A percentile compares a stretch with the other conserved stretches of the same genome.
Conservation (phyloP, 352 stramenopile genomes). For the Phytophthora kernoviae region DNA sequence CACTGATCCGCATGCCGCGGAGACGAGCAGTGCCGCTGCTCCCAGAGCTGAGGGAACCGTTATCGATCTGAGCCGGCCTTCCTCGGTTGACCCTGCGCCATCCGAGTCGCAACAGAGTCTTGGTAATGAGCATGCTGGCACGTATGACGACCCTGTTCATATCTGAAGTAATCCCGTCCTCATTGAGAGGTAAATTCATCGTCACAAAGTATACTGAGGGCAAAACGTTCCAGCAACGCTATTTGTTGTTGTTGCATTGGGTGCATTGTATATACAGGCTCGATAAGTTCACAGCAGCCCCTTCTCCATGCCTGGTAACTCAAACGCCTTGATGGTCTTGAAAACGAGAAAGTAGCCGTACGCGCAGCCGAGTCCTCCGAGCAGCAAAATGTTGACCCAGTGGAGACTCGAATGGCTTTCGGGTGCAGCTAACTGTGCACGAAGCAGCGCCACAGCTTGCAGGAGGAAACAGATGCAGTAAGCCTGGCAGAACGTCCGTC, state of each 20-base stretch:
- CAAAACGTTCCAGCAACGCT: too few relatives aligned
- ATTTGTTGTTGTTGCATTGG: neutral
- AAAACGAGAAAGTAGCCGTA: slow-evolving; percentile 89
- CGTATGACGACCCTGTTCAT: slow-evolving; percentile 32
- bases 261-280: neutral
- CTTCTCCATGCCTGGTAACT: slow-evolving; percentile 73
- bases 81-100: slow-evolving; percentile 6
- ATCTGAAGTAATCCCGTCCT: slow-evolving; percentile 25
- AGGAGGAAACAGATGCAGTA: slow-evolving; percentile 89
- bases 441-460: slow-evolving; percentile 71
- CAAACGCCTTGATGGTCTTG: slow-evolving; percentile 90
- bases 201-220: neutral
- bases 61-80: slow-evolving; percentile 16
- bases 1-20: neutral
- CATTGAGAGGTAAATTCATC: neutral
- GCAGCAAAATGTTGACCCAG: slow-evolving; percentile 82
- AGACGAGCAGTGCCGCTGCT: slow-evolving; percentile 3
- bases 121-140: slow-evolving; percentile 22
- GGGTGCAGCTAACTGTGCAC: slow-evolving; percentile 71
- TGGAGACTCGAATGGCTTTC: slow-evolving; percentile 83
- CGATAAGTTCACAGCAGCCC: slow-evolving; percentile 38
- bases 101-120: slow-evolving; percentile 6
- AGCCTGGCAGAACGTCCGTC: slow-evolving; percentile 87
- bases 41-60: slow-evolving; percentile 5
- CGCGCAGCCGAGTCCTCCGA: slow-evolving; percentile 59